Base-by-base conservation (phyloP, 1,284 basidiomycete genomes). In the Papiliotrema nemorosa region DNA sequence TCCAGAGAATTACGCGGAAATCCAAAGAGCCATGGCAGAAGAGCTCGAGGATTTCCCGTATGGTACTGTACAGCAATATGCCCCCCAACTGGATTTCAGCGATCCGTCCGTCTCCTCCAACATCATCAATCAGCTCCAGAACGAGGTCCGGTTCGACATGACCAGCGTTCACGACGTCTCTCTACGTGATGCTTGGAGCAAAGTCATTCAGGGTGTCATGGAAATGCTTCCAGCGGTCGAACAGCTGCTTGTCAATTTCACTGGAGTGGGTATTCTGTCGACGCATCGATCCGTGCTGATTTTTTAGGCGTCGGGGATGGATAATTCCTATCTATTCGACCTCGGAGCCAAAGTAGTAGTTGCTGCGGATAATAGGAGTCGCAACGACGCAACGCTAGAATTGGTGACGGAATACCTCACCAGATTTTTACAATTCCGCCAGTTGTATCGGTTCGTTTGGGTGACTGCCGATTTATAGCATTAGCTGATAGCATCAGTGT, bases 291-390 rank as follows among this genome's bases (percentile, higher is more conserved):
- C 5, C 26, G 25, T 31, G 37, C 43, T 42, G 29, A 39, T 44
- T 20, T n/a, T 20, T 7, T 65, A 91, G 85, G 89, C 90, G 54
- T 92, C 88, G 1, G 86, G 88, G 62, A 87, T 92, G 39, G 86
- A 89, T 35, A 97, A 96, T 71, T 88, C 89, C 0, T 97, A 93
- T 70, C 74, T 97, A 12, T 97, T 97, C 63, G 94, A 98, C 69
- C 84, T 84, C 3, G 81, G 81, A 5, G 90, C 90, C 18, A 81
- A 90, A 47, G 79, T 97, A 29, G 94, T 92, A 63, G 81, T 97
- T 20, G 91, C 91, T 1, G 91, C 92, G 5, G 94, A 98, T 67
- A 73, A 71, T 44, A 48, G 69, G 12, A 66, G 70, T 47, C 57
- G 67, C 3, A 73, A 70, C 35, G 85, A 87, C 18, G 90, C 89